These are phyloP conservation scores for Pseudogymnoascus sp. DNA, from an alignment of 2,329 filamentous ascomycete species.

Conservation along the genomic window DNA sequence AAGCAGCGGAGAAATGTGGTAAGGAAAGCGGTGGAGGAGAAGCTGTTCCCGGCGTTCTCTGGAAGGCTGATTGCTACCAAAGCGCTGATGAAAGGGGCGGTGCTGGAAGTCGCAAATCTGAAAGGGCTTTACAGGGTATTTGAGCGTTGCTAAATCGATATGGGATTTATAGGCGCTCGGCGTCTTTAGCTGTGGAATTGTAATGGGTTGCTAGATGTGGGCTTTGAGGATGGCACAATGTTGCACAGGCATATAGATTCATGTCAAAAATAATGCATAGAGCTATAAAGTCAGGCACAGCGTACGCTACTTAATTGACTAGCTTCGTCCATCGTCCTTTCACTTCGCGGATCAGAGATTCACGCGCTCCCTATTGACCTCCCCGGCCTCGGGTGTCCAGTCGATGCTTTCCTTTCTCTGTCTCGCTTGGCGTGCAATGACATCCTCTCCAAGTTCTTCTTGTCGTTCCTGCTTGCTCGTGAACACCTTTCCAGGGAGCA, in stretches of 20 bases:
- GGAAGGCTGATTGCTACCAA: conserved; percentile 75
- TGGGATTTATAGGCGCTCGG: too few species aligned
- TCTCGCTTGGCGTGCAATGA: neutral
- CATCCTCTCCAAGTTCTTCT: neutral
- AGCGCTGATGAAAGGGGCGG: conserved; percentile 61
- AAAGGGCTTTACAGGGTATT: conserved; percentile 93
- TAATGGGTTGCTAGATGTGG: neutral
- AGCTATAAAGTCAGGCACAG: conserved; percentile 4
- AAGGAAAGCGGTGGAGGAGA: conserved; percentile 69
- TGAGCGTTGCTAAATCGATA: conserved; percentile 65
- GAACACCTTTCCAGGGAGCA: conserved; percentile 4
- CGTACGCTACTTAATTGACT: neutral
- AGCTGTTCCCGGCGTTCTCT: conserved; percentile 85
- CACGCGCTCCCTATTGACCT: neutral
- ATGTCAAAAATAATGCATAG: neutral
- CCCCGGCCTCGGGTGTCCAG: neutral
- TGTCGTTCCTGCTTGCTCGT: conserved; percentile 2
- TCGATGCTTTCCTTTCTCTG: neutral
- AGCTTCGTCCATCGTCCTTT: neutral
- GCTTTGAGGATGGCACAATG: neutral
- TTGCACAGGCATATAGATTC: neutral
- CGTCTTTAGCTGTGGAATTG: neutral
- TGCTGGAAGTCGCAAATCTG: conserved; percentile 82
- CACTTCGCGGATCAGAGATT: neutral
- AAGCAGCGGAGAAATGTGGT: conserved; percentile 59